Evolutionary conservation across 129 eudicot genomes (phyloP).

Genomic region (Artemisia tridentata): DNA sequence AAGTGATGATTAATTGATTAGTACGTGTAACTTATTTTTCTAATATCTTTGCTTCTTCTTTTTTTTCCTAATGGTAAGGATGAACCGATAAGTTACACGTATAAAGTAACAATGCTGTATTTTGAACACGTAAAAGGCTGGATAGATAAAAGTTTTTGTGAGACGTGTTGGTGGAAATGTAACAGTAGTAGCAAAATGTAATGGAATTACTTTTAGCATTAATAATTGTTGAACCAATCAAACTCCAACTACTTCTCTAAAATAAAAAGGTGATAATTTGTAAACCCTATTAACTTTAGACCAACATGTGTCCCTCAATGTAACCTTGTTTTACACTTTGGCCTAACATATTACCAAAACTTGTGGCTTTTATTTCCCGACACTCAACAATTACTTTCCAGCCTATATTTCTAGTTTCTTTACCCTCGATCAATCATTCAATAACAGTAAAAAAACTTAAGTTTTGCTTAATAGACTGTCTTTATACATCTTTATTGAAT

Average conservation of each 20-base stretch:
- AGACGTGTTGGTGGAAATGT: slow-evolving; percentile 27
- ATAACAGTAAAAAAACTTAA: too few relatives aligned
- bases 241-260: slow-evolving; percentile 19
- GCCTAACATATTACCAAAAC: slow-evolving; percentile 19
- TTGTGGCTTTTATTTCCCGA: slow-evolving; percentile 14
- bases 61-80: too few relatives aligned
- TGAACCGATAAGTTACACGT: neutral
- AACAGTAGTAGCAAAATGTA: slow-evolving; percentile 23
- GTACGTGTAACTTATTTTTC: too few relatives aligned
- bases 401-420: neutral
- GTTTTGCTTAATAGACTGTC: too few relatives aligned
- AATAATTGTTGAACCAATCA: slow-evolving; percentile 35
- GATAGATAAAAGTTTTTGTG: slow-evolving; percentile 5
- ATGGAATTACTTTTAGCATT: slow-evolving; percentile 31
- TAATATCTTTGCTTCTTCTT: too few relatives aligned
- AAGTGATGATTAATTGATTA: too few relatives aligned
- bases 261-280: neutral
- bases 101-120: slow-evolving; percentile 2
- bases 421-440: neutral
- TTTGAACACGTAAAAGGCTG: slow-evolving; percentile 16
- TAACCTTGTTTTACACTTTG: slow-evolving; percentile 12
- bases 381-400: slow-evolving; percentile 17
- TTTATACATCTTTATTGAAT: too few relatives aligned
- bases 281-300: neutral
- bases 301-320: slow-evolving; percentile 26